Evolutionary conservation across 1,284 basidiomycete genomes (phyloP).

Genomic region (Melampsora larici-populina): DNA sequence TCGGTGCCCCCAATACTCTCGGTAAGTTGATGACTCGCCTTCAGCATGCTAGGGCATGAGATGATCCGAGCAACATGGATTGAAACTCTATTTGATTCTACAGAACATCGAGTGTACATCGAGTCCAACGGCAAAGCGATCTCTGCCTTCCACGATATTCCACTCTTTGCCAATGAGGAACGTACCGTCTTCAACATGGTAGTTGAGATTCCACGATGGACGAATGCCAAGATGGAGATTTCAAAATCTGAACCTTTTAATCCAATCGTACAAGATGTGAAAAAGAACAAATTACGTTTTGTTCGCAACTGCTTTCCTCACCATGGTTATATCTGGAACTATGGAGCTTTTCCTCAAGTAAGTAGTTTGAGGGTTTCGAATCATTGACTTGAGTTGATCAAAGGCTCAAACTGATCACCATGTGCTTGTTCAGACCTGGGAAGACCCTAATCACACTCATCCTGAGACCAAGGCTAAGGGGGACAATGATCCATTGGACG

Average conservation of each 20-base stretch:
- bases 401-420: not conserved
- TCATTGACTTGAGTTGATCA: slow-evolving; percentile 43
- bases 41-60: not conserved
- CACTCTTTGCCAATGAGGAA: slow-evolving; percentile 81
- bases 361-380: slow-evolving; percentile 48
- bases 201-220: slow-evolving; percentile 98
- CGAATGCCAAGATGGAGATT: slow-evolving; percentile 95
- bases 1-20: slow-evolving; percentile 86
- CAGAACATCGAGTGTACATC: slow-evolving; percentile 31
- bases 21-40: slow-evolving; percentile 60
- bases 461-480: slow-evolving; percentile 98
- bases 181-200: slow-evolving; percentile 92
- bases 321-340: slow-evolving; percentile 69
- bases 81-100: not conserved
- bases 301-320: slow-evolving; percentile 99
- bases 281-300: slow-evolving; percentile 90
- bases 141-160: slow-evolving; percentile 65
- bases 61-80: not conserved
- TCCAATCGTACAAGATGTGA: slow-evolving; percentile 98
- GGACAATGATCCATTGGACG: slow-evolving; percentile 99
- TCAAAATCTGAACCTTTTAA: slow-evolving; percentile 96
- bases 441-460: slow-evolving; percentile 82
- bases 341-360: slow-evolving; percentile 81
- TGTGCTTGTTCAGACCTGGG: slow-evolving; percentile 75
- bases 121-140: slow-evolving; percentile 15